Conservation (phyloP, 176 grass and related monocot species). For the Rhynchospora tenuis region DNA sequence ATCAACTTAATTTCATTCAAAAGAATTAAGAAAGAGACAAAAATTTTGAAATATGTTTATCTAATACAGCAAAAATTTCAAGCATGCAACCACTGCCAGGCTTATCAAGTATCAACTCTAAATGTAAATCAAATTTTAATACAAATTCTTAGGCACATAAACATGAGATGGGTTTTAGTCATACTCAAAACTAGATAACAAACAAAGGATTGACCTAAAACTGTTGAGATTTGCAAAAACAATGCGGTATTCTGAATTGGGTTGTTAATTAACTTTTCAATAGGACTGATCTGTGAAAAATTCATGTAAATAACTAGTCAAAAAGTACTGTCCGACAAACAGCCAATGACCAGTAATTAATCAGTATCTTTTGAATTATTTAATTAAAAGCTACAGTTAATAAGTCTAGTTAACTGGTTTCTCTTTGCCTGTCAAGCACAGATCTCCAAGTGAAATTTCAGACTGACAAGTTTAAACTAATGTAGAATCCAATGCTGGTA, state of each 20-base stretch:
- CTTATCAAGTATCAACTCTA: background rate
- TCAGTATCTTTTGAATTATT: constrained; percentile 3
- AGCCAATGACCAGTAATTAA: background rate
- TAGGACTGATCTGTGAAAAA: background rate
- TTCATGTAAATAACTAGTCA: background rate
- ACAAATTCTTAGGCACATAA: background rate
- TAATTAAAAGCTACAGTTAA: constrained; percentile 22
- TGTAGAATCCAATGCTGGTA: constrained; percentile 21
- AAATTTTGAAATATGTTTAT: background rate
- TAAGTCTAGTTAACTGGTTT: constrained; percentile 12
- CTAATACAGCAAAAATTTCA: background rate
- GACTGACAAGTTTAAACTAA: constrained; percentile 18
- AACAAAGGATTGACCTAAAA: background rate
- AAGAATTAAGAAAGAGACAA: background rate
- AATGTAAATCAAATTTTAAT: background rate
- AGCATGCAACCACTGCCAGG: too few species aligned
- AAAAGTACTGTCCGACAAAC: background rate
- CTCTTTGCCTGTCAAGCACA: constrained; percentile 21
- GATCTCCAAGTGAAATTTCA: constrained; percentile 26
- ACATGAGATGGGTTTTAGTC: background rate
- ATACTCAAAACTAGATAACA: background rate
- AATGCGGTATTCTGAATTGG: background rate
- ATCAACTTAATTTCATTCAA: background rate
- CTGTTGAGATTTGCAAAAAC: background rate
- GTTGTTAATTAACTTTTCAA: constrained; percentile 10